These are phyloP conservation scores for Sistotremastrum suecicum DNA, from an alignment of 768 basidiomycete genomes.

Conservation along the genomic window DNA sequence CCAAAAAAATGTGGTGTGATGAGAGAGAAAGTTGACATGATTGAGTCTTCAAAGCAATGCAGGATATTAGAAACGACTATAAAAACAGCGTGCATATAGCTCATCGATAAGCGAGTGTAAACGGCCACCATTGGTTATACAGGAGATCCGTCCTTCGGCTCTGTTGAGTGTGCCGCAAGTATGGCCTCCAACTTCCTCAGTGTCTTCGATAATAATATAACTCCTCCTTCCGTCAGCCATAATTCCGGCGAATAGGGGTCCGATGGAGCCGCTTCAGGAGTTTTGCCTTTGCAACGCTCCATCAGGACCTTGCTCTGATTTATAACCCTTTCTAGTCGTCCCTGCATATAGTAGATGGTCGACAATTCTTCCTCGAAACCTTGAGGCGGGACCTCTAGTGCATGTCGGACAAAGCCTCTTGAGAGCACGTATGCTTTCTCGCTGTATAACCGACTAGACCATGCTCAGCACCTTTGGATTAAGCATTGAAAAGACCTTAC, in stretches of 20 bases:
- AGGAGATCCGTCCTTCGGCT: too few relatives aligned
- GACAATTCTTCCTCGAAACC: slow-evolving; percentile 59
- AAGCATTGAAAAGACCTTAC: slow-evolving; percentile 18
- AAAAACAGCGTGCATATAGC: too few relatives aligned
- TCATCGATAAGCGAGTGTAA: too few relatives aligned
- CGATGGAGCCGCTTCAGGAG: slow-evolving; percentile 21
- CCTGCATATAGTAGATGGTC: slow-evolving; percentile 54
- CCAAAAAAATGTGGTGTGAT: too few relatives aligned
- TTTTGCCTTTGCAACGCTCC: slow-evolving; percentile 15
- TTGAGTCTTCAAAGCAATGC: too few relatives aligned
- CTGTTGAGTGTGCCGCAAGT: neutral
- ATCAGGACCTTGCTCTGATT: slow-evolving; percentile 36
- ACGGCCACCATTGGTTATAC: too few relatives aligned
- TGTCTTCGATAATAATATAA: slow-evolving; percentile 65
- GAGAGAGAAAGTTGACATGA: too few relatives aligned
- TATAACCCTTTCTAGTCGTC: slow-evolving; percentile 57
- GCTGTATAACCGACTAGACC: slow-evolving; percentile 70
- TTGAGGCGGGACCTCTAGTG: slow-evolving; percentile 64
- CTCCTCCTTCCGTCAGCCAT: slow-evolving; percentile 64
- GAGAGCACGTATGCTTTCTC: slow-evolving; percentile 91
- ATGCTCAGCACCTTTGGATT: neutral
- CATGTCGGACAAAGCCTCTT: slow-evolving; percentile 79
- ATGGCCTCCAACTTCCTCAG: slow-evolving; percentile 48
- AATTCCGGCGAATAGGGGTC: slow-evolving; percentile 46
- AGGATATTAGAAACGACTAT: too few relatives aligned